phyloP scores from a whole-genome alignment of 73 alveolate species.

The Paramecium octaurelia region DNA sequence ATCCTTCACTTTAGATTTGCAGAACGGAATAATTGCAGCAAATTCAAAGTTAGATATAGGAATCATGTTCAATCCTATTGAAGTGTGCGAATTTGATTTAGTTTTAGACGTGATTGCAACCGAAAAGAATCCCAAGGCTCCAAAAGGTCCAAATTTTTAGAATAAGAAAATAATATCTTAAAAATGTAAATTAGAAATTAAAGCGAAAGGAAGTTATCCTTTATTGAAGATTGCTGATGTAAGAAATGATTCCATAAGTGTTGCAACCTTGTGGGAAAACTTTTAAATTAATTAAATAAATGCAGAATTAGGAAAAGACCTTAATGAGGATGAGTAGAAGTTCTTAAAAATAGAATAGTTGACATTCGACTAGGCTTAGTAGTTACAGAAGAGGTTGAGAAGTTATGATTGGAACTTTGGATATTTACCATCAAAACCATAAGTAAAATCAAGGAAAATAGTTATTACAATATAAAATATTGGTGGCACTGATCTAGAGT shows the following conservation, averaged over 20 bases:
- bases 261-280: conserved; percentile 94
- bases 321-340: conserved; percentile 88
- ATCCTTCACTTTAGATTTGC: conserved; percentile 88
- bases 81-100: conserved; percentile 86
- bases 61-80: conserved; percentile 91
- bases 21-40: conserved; percentile 94
- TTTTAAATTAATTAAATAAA: conserved; percentile 88
- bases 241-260: conserved; percentile 88
- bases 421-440: conserved; percentile 78
- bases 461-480: conserved; percentile 93
- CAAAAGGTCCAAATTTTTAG: conserved; percentile 66
- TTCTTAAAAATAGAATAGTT: conserved; percentile 76
- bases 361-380: conserved; percentile 44
- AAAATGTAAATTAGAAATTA: conserved; percentile 78
- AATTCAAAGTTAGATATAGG: conserved; percentile 92
- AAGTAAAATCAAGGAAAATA: conserved; percentile 81
- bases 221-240: conserved; percentile 93
- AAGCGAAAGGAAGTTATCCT: conserved; percentile 98
- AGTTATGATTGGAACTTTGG: conserved; percentile 92
- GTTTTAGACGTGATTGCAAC: conserved; percentile 87
- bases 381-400: conserved; percentile 67
- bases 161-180: conserved; percentile 66
- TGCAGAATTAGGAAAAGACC: conserved; percentile 86
- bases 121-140: conserved; percentile 83
- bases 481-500: conserved; percentile 97